Conservation (phyloP, 495 filamentous ascomycete species). For the Geoglossum glabrum region DNA sequence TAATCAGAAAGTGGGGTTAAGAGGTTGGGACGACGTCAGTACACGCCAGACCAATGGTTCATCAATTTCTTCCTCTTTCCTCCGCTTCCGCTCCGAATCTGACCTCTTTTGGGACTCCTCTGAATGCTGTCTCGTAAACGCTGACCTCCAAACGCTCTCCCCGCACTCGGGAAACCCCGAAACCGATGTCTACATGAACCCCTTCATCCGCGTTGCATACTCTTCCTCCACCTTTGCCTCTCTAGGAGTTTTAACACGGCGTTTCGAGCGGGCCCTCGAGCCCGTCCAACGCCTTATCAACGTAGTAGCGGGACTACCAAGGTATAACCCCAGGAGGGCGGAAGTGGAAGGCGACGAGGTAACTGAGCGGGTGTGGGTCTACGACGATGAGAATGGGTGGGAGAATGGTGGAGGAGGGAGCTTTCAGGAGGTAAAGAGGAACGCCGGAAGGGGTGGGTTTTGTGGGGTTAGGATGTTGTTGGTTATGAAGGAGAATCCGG, state of each 20-base stretch:
- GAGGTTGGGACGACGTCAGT: neutral
- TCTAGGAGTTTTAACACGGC: conserved; percentile 26
- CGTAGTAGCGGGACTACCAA: conserved; percentile 30
- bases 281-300: conserved; percentile 34
- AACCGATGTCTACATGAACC: conserved; percentile 49
- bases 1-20: neutral
- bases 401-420: conserved; percentile 18
- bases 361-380: conserved; percentile 32
- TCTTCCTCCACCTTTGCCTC: conserved; percentile 29
- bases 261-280: conserved; percentile 38
- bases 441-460: conserved; percentile 30
- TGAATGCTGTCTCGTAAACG: conserved; percentile 62
- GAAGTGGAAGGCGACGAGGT: conserved; percentile 34
- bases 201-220: conserved; percentile 51
- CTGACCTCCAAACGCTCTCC: conserved; percentile 36
- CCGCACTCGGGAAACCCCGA: neutral
- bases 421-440: conserved; percentile 23
- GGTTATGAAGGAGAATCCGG: conserved; percentile 27
- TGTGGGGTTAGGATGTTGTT: conserved; percentile 37
- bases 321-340: conserved; percentile 34
- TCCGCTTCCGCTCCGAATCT: conserved; percentile 43
- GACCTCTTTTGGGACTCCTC: conserved; percentile 57
- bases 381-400: conserved; percentile 10
- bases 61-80: neutral
- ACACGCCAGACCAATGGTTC: neutral